These are phyloP conservation scores for Aureobasidium musti DNA, from an alignment of 2,329 filamentous ascomycete species.

Conservation along the genomic window DNA sequence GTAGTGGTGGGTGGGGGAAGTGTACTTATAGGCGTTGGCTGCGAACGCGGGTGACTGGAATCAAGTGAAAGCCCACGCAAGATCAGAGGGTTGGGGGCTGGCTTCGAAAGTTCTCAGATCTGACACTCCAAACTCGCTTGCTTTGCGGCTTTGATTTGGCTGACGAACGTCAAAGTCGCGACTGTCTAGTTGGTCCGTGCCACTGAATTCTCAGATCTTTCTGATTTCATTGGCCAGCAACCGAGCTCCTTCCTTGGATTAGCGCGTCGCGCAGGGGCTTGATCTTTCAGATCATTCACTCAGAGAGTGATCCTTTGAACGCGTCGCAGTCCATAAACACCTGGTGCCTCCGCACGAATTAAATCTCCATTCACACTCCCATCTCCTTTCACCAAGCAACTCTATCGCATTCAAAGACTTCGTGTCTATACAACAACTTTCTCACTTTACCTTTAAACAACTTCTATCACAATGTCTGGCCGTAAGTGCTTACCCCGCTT, in stretches of 20 bases:
- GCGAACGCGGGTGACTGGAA: slow-evolving; percentile 28
- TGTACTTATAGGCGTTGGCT: slow-evolving; percentile 32
- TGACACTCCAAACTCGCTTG: slow-evolving; percentile 25
- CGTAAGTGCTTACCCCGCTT: slow-evolving; percentile 45
- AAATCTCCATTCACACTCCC: slow-evolving; percentile 36
- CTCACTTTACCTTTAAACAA: slow-evolving; percentile 35
- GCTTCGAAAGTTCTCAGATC: slow-evolving; percentile 25
- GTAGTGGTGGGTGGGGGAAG: slow-evolving; percentile 33
- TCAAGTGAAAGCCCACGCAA: slow-evolving; percentile 21
- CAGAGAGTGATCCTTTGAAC: no score
- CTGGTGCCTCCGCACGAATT: slow-evolving; percentile 34
- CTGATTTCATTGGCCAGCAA: no score
- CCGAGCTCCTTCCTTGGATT: neutral
- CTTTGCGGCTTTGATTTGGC: neutral
- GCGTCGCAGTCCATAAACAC: slow-evolving; percentile 30
- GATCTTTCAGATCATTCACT: no score
- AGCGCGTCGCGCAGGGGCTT: no score
- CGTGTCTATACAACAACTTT: slow-evolving; percentile 33
- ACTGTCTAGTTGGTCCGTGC: neutral
- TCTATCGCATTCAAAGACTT: slow-evolving; percentile 30
- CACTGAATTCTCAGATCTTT: no score
- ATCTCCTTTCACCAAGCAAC: slow-evolving; percentile 17
- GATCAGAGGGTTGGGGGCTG: neutral
- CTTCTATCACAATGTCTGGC: slow-evolving; percentile 54
- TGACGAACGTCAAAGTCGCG: neutral